A percentile compares a stretch with the other conserved stretches of the same genome.
These are phyloP conservation scores for Fusarium sp. DNA, from an alignment of 2,329 filamentous ascomycete genomes.

Conservation along the genomic window DNA sequence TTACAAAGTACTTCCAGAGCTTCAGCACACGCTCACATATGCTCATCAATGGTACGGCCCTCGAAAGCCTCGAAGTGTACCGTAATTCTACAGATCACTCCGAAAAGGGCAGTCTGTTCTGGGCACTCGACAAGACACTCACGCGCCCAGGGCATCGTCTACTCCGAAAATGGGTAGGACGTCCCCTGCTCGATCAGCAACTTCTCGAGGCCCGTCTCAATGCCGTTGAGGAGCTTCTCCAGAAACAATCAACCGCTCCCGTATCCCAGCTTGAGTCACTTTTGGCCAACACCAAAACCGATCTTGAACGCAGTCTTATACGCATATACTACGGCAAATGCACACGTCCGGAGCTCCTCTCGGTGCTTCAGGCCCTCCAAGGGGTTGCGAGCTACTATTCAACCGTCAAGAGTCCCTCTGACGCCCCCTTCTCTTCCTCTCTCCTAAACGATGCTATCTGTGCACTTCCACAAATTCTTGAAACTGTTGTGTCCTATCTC, in stretches of 20 bases:
- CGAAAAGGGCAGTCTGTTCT: constrained; percentile 90
- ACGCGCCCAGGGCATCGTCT: constrained; percentile 90
- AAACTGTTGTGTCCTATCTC: constrained; percentile 78
- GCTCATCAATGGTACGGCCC: constrained; percentile 93
- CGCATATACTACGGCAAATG: constrained; percentile 98
- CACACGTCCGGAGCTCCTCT: constrained; percentile 86
- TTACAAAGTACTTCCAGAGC: constrained; percentile 97
- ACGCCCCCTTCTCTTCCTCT: constrained; percentile 78
- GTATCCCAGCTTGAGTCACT: constrained; percentile 81
- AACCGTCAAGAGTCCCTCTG: constrained; percentile 70
- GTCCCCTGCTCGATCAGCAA: constrained; percentile 82
- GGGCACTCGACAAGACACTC: constrained; percentile 92
- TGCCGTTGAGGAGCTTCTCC: constrained; percentile 87
- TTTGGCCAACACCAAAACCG: constrained; percentile 77
- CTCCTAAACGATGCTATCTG: constrained; percentile 78
- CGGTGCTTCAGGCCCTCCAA: constrained; percentile 86
- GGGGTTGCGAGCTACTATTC: constrained; percentile 82
- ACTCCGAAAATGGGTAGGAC: constrained; percentile 93
- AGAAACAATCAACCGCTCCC: constrained; percentile 71
- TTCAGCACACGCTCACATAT: constrained; percentile 96
- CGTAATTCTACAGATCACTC: constrained; percentile 91
- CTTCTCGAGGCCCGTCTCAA: constrained; percentile 81
- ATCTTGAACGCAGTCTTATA: constrained; percentile 93
- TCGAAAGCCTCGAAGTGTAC: constrained; percentile 95
- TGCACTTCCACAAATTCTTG: constrained; percentile 79